phyloP scores from a whole-genome alignment of 2,329 filamentous ascomycete species.

The Exophiala bonariae region DNA sequence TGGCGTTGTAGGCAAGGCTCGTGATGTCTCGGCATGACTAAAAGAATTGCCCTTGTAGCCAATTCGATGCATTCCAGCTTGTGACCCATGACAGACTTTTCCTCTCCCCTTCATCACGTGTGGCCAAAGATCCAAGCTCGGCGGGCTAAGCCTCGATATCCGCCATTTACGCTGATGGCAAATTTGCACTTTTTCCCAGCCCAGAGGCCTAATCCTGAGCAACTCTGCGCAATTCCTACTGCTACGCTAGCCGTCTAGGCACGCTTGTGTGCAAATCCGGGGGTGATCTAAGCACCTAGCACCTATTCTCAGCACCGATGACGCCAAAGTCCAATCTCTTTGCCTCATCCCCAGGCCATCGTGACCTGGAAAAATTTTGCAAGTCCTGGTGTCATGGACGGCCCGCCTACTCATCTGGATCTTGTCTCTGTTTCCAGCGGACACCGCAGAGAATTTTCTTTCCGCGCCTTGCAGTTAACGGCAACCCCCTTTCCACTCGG shows the following conservation, averaged over 20 bases:
- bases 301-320: not conserved
- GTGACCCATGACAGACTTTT: slow-evolving; percentile 6
- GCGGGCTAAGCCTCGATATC: not conserved
- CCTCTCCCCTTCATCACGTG: too few relatives aligned
- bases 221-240: too few relatives aligned
- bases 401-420: slow-evolving; percentile 15
- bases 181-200: too few relatives aligned
- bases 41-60: slow-evolving; percentile 14
- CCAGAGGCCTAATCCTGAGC: too few relatives aligned
- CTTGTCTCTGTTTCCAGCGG: not conserved
- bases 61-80: not conserved
- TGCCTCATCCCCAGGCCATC: not conserved
- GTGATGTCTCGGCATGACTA: slow-evolving; percentile 24
- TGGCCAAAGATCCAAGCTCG: too few relatives aligned
- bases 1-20: slow-evolving; percentile 12
- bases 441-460: slow-evolving; percentile 20
- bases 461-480: slow-evolving; percentile 31
- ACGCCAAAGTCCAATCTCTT: not conserved
- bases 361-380: slow-evolving; percentile 3
- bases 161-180: slow-evolving; percentile 1
- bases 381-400: too few relatives aligned
- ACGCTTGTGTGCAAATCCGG: not conserved
- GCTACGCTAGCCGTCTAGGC: too few relatives aligned
- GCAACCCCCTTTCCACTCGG: slow-evolving; percentile 22
- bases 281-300: not conserved